Base-by-base conservation (phyloP, 2,329 filamentous ascomycete genomes). In the Tolypocladium inflatum region DNA sequence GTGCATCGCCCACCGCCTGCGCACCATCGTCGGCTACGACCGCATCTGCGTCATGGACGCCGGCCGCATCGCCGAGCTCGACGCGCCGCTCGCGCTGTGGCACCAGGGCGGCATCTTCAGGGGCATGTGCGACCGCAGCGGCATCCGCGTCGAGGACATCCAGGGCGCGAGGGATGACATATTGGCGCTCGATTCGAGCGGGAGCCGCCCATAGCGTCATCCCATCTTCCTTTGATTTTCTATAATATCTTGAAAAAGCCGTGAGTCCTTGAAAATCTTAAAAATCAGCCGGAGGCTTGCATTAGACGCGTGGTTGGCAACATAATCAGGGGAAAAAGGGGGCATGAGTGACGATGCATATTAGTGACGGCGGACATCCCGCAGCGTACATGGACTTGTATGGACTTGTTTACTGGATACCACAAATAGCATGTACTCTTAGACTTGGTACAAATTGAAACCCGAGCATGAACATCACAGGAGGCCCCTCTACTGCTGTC, bases 11-110 rank as follows among this genome's bases (percentile, higher is more conserved):
- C 93, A 97, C 73, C 82, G 93, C 6, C 78, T 97, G 66, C 88
- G 90, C 68, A 97, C 94, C 1, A 96, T 99, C 62, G 88, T 97
- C 61, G 86, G 87, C 35, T 97, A 97, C 72, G 93, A 99, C 72
- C 85, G 93, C 53, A 96, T 99, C 69, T 93, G 91, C 67, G 94
- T 99, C 65, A 96, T 99, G 92, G 93, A 97, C 66, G 81, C 86
- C 51, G 94, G 94, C 0, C 75, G 76, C 19, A 97, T 99, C 67
- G 90, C 89, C 0, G 92, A 97, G 80, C 78, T 97, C 62, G 94
- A 89, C 67, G 81, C 82, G 17, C 94, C 94, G 2, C 68, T 88
- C 48, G 79, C 77, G 50, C 76, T 99, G 60, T 97, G 88, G 80
- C 81, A 86, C 35, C 74, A 79, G 53, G 85, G 82, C 11, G 89